Evolutionary conservation across 2,329 filamentous ascomycete genomes (phyloP).

Genomic region (Fusarium denticulatum): DNA sequence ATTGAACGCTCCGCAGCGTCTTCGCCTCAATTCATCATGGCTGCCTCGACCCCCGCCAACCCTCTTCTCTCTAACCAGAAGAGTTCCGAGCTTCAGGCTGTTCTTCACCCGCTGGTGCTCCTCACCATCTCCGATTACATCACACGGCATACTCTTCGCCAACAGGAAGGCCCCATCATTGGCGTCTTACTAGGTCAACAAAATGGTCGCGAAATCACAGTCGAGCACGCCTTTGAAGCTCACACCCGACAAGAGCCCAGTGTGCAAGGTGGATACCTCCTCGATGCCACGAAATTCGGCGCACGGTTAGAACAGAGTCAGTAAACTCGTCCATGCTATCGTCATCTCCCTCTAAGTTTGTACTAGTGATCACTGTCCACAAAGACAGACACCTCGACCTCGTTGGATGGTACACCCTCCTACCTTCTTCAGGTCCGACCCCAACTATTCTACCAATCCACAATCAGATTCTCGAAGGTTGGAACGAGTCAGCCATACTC

Average conservation of each 20-base stretch:
- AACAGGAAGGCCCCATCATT: slow-evolving; percentile 78
- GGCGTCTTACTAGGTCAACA: slow-evolving; percentile 93
- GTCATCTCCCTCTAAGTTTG: neutral
- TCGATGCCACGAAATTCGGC: slow-evolving; percentile 78
- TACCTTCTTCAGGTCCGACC: slow-evolving; percentile 77
- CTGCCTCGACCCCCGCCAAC: slow-evolving; percentile 55
- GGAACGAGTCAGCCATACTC: slow-evolving; percentile 88
- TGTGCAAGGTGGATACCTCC: slow-evolving; percentile 65
- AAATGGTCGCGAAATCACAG: slow-evolving; percentile 87
- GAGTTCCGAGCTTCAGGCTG: slow-evolving; percentile 78
- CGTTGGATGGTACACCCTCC: slow-evolving; percentile 91
- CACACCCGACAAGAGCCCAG: slow-evolving; percentile 59
- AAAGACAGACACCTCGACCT: slow-evolving; percentile 84
- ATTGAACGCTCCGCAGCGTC: neutral
- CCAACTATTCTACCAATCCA: slow-evolving; percentile 77
- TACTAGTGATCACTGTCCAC: slow-evolving; percentile 86
- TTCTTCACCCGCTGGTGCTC: slow-evolving; percentile 92
- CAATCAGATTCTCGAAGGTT: slow-evolving; percentile 75
- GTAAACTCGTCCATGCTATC: slow-evolving; percentile 42
- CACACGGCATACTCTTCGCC: slow-evolving; percentile 85
- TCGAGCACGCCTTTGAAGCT: slow-evolving; percentile 93
- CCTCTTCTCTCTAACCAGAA: slow-evolving; percentile 73
- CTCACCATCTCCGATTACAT: slow-evolving; percentile 98
- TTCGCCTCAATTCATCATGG: slow-evolving; percentile 54
- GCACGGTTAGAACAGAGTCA: slow-evolving; percentile 85